Conservation (phyloP, 768 basidiomycete species). For the Trametes coccinea region DNA sequence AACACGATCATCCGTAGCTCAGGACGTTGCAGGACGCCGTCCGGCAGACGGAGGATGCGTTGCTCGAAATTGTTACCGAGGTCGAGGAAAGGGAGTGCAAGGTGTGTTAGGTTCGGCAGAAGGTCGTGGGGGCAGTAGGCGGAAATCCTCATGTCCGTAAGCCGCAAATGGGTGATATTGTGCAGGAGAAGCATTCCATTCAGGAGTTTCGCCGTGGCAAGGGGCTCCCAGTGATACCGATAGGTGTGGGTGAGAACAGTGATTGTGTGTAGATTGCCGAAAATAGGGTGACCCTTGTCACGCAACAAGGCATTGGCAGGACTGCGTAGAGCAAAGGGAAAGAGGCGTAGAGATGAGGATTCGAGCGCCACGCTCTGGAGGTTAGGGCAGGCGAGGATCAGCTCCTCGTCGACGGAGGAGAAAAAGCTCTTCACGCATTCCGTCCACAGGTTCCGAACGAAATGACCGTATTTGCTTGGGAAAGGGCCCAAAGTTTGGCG, state of each 20-base stretch:
- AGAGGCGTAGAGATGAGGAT: constrained; percentile 22
- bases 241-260: constrained; percentile 27
- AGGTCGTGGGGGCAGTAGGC: constrained; percentile 26
- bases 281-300: constrained; percentile 3
- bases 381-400: constrained; percentile 24
- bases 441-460: constrained; percentile 29
- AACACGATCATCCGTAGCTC: constrained; percentile 27
- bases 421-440: constrained; percentile 23
- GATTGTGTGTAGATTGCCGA: constrained; percentile 15
- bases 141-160: constrained; percentile 25
- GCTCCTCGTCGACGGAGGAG: constrained; percentile 19
- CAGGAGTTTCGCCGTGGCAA: constrained; percentile 14
- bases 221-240: constrained; percentile 27
- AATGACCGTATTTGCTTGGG: constrained; percentile 5
- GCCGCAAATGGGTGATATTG: constrained; percentile 29
- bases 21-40: constrained; percentile 17
- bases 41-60: constrained; percentile 22
- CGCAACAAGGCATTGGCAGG: background rate
- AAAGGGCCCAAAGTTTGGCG: constrained; percentile 1
- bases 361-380: constrained; percentile 27
- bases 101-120: constrained; percentile 29
- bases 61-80: constrained; percentile 22
- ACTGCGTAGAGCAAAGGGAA: constrained; percentile 6
- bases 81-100: constrained; percentile 28
- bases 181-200: constrained; percentile 18